Evolutionary conservation across 169 alveolate genomes (phyloP), one percentile per base, ranked within the genome.

Genomic region (Plasmodium chabaudi): DNA sequence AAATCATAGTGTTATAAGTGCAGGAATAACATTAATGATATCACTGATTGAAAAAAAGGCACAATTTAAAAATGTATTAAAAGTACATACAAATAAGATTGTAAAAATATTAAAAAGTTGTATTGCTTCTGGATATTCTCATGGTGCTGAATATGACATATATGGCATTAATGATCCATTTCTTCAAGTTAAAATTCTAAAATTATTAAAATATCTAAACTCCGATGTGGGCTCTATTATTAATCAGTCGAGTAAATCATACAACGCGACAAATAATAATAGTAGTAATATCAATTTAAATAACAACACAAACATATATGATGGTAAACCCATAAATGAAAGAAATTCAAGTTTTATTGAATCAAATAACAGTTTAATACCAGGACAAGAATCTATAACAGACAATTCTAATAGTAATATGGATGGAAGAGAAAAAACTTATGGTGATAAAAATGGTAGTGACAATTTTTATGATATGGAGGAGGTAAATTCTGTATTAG

Each of bases 1-100:
- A 89, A 97, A 98, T 88, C 99, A 99, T 92, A 99, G 99, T 13
- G 99, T 98, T 27, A 94, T 97, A 21, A 88, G 97, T 56, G 97
- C 99, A 42, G 98, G 98, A 15, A 93, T 97, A 34, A 95, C 98
- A 70, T 87, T 98, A 60, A 93, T 97, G 82, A 94, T 95, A 69
- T 97, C 98, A 72, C 93, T 98, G 9, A 90, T 98, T 25, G 97
- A 96, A 71, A 94, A 96, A 39, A 97, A 96, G 71, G 97, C 98
- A 10, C 93, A 93, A 44, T 87, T 89, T 53, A 94, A 89, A 73
- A 90, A 94, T 71, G n/a, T 70, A 2, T 64, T 86, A 72, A 86
- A 21, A 72, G 70, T 34, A 34, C 67, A 88, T 10, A 87, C 87
- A 13, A 74, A 82, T 69, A 92, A 94, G 27, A 79, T 88, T 27